Evolutionary conservation across 2,329 filamentous ascomycete species (phyloP).

Genomic region (Trichoderma sp.): DNA sequence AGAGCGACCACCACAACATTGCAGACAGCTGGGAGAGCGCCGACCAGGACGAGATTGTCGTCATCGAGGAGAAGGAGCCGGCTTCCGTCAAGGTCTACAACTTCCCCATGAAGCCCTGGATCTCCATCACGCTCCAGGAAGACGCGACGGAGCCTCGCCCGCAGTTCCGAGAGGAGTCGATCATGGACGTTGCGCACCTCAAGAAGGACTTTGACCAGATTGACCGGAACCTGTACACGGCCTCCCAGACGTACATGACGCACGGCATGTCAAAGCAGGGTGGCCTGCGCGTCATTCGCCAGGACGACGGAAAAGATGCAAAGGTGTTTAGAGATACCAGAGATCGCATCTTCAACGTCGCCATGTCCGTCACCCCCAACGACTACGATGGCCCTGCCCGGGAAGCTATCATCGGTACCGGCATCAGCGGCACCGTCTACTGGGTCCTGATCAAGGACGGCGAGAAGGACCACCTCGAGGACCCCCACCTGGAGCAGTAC

Average conservation of each 20-base stretch:
- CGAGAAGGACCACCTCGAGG: constrained; percentile 77
- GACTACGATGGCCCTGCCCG: constrained; percentile 61
- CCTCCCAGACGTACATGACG: constrained; percentile 86
- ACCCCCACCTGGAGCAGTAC: constrained; percentile 77
- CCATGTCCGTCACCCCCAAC: constrained; percentile 70
- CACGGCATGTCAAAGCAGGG: constrained; percentile 94
- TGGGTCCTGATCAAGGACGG: constrained; percentile 82
- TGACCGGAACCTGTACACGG: constrained; percentile 88
- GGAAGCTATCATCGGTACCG: constrained; percentile 88
- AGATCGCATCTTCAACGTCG: constrained; percentile 93
- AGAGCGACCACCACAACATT: constrained; percentile 62
- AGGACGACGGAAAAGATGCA: constrained; percentile 88
- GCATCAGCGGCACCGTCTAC: constrained; percentile 94
- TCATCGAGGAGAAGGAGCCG: constrained; percentile 67
- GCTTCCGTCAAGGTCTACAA: constrained; percentile 81
- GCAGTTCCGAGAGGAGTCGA: constrained; percentile 72
- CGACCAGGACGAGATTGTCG: constrained; percentile 68
- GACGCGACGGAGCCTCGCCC: constrained; percentile 58
- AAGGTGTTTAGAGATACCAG: constrained; percentile 89
- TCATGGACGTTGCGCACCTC: constrained; percentile 89
- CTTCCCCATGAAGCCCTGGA: constrained; percentile 96
- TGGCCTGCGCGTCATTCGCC: constrained; percentile 88
- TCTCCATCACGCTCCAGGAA: constrained; percentile 76
- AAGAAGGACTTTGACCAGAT: constrained; percentile 99
- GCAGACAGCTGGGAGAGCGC: constrained; percentile 93